Base-by-base conservation (phyloP, 371 early-diverging fungal species). In the Apophysomyces elegans region DNA sequence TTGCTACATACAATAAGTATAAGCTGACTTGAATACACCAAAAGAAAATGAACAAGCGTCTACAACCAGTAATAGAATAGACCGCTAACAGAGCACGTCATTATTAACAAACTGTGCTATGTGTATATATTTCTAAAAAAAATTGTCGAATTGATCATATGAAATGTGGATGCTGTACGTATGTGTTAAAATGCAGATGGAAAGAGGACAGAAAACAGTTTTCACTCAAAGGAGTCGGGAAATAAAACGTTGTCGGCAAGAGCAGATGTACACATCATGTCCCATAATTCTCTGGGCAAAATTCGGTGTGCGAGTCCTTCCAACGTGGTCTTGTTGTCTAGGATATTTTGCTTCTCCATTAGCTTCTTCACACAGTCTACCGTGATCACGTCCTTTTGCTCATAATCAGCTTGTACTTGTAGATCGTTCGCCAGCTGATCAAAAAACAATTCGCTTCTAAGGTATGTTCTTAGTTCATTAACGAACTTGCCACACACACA, bases 211-310 rank as follows among this genome's bases (percentile, higher is more conserved):
- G 32, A 26, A 26, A 3, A 26, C 1, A 26, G 32, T 47, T 47
- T 50, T 50, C 21, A 50, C 5, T 50, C 54, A 21, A 50, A 50
- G 16, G 54, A 50, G 9, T 59, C 59, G 35, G 74, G 78, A 62
- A 70, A 68, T 12, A 74, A 43, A 13, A 18, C 57, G 62, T 78
- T 78, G 44, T 72, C 47, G 7, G 78, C 71, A 5, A 65, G 50
- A 5, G 73, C 74, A 14, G 70, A 68, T 8, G 65, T 65, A 41
- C 73, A 72, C 35, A 74, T 44, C 37, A 66, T 47, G 47, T 78
- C 70, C 59, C 67, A 74, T 46, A 74, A 47, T 65, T 74, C 75
- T 36, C 78, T 70, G 14, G 78, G 75, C 44, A 78, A 37, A 43
- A 63, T 41, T 32, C 64, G 41, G 37, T 78, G 72, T 26, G 75